phyloP scores from a whole-genome alignment of 768 basidiomycete genomes.

The Dioszegia hungarica region DNA sequence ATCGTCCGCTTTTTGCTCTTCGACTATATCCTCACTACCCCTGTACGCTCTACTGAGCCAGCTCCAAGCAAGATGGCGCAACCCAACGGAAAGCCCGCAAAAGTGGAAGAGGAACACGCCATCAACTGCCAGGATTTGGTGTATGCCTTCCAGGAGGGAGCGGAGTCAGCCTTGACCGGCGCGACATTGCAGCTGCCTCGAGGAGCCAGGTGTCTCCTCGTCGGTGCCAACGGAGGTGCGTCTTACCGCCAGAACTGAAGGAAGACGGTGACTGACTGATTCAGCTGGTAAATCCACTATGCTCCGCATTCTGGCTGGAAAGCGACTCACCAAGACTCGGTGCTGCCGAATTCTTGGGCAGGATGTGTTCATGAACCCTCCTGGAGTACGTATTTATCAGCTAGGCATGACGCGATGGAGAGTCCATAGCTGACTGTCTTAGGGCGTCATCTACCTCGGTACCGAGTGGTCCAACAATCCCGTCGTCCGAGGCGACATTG shows the following conservation, averaged over 20 bases:
- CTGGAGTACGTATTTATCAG: conserved; percentile 49
- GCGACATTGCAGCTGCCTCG: conserved; percentile 63
- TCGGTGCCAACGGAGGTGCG: conserved; percentile 92
- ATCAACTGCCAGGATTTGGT: conserved; percentile 31
- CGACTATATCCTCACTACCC: too few species aligned
- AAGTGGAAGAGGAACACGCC: conserved; percentile 8
- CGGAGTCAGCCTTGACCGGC: conserved; percentile 53
- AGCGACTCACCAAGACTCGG: conserved; percentile 65
- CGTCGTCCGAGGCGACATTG: conserved; percentile 86
- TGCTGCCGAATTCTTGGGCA: conserved; percentile 67
- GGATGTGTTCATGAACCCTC: conserved; percentile 86
- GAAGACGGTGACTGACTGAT: not conserved
- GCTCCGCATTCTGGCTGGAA: conserved; percentile 88
- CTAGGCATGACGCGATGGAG: not conserved
- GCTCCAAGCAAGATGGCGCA: not conserved
- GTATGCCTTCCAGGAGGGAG: conserved; percentile 25
- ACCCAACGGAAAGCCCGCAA: not conserved
- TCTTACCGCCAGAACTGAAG: not conserved
- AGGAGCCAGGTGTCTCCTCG: conserved; percentile 76
- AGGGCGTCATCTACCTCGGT: conserved; percentile 78
- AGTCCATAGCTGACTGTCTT: not conserved
- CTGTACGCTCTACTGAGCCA: too few species aligned
- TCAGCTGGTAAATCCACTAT: conserved; percentile 87
- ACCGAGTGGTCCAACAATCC: conserved; percentile 99
- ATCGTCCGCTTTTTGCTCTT: too few species aligned